A percentile compares a stretch with the other conserved stretches of the same genome.
Conservation (phyloP, 2,329 filamentous ascomycete genomes). For the Thermochaetoides dissita region DNA sequence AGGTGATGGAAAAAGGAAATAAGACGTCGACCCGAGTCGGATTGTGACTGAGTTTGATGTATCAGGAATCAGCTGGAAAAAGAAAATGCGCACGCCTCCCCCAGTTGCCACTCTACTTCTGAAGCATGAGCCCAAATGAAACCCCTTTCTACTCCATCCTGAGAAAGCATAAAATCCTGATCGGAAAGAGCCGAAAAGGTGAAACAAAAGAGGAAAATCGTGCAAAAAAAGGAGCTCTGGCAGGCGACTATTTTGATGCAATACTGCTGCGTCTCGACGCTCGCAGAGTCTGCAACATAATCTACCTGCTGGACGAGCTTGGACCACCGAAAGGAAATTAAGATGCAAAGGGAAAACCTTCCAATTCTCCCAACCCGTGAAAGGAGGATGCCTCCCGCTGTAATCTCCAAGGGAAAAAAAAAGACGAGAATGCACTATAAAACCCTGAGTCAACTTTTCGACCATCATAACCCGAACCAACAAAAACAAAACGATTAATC, state of each 20-base stretch:
- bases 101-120: conserved; percentile 1
- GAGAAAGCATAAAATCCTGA: background rate
- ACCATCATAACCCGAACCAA: conserved; percentile 8
- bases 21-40: conserved; percentile 4
- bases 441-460: conserved; percentile 11
- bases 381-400: background rate
- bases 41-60: conserved; percentile 1
- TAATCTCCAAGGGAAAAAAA: conserved; percentile 6
- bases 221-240: too few species aligned
- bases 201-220: conserved; percentile 3
- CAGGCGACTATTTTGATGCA: too few species aligned
- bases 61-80: conserved; percentile 3
- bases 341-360: conserved; percentile 10
- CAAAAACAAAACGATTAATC: conserved; percentile 4
- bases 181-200: conserved; percentile 8
- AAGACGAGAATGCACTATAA: background rate
- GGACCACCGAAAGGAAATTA: conserved; percentile 1
- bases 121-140: background rate
- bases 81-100: conserved; percentile 2
- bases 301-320: background rate
- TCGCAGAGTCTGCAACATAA: too few species aligned
- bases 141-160: conserved; percentile 1
- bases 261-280: too few species aligned
- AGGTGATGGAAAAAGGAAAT: conserved; percentile 3
- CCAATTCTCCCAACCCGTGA: too few species aligned